Evolutionary conservation across 2,329 filamentous ascomycete species (phyloP), one percentile per base, ranked within the genome.

Genomic region (Zymoseptoria ardabiliae): DNA sequence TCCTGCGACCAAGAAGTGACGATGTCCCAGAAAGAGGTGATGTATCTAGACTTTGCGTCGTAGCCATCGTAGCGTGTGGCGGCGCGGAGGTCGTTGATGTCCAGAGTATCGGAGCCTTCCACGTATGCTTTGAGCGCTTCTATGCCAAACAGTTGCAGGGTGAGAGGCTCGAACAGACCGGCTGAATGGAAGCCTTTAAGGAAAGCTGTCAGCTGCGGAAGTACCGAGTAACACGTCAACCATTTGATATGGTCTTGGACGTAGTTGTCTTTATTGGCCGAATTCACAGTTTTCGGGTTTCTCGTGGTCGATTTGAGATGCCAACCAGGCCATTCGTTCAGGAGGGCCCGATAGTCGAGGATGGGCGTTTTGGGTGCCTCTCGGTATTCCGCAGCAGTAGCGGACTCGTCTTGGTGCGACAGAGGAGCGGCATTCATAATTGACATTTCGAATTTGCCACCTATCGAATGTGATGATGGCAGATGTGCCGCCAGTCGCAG

Each of bases 241-340:
- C 91, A 95, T 59, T 81, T 81, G 65, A 95, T 88, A 72, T 97
- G 97, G 73, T 96, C 90, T 58, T 81, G 83, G 3, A 96, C 86
- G 67, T 91, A 99, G 28, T 84, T 81, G 56, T 86, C 80, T 51
- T 91, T 85, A 71, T 95, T 97, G 45, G 81, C 82, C 65, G 88
- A 86, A 0, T 90, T 96, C 23, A 97, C 91, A n/a, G 90, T 91
- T 19, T 91, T 76, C 84, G 61, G 57, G 5, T 53, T 28, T 6
- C 78, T 74, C 2, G 75, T 74, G 53, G 60, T 25, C 9, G 55
- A 22, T n/a, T 50, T 50, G 19, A 71, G 80, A 75, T 58, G 72
- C 61, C 83, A 81, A 58, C 82, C 81, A 3, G 84, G 85, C 84
- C 84, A 87, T 9, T 45, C 35, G 4, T 45, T n/a, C 6, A 17